Evolutionary conservation across 768 basidiomycete genomes (phyloP).

Genomic region (Postia placenta): DNA sequence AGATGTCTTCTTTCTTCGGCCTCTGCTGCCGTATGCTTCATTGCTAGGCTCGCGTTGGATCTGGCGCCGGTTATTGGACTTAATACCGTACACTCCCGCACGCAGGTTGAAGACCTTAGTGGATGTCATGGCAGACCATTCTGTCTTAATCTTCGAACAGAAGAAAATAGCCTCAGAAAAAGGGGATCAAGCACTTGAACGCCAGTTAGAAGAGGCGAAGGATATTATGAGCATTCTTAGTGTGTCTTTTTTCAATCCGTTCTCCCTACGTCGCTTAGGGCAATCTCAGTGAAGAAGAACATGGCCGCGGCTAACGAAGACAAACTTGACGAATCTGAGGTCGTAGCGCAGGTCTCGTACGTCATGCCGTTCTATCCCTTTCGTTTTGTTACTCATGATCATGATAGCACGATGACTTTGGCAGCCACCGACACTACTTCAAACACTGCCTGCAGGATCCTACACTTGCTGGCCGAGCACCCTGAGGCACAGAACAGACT

Average conservation of each 20-base stretch:
- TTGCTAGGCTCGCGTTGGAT: slow-evolving; percentile 21
- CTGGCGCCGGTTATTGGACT: slow-evolving; percentile 26
- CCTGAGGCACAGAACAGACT: slow-evolving; percentile 28
- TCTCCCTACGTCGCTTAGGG: not conserved
- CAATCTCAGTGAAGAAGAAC: slow-evolving; percentile 16
- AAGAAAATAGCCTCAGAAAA: slow-evolving; percentile 31
- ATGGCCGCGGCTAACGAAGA: slow-evolving; percentile 7
- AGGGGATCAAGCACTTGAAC: slow-evolving; percentile 29
- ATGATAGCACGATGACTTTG: slow-evolving; percentile 15
- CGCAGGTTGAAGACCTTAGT: slow-evolving; percentile 21
- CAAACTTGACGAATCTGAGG: slow-evolving; percentile 8
- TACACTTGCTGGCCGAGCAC: slow-evolving; percentile 21
- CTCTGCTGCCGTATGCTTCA: slow-evolving; percentile 39
- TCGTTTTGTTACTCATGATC: no score
- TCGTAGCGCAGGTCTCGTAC: slow-evolving; percentile 13
- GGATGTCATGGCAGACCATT: slow-evolving; percentile 30
- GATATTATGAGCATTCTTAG: slow-evolving; percentile 43
- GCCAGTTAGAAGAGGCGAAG: slow-evolving; percentile 31
- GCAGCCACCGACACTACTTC: slow-evolving; percentile 23
- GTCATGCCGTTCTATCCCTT: not conserved
- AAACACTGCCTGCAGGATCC: slow-evolving; percentile 11
- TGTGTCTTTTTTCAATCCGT: slow-evolving; percentile 18
- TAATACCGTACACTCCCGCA: slow-evolving; percentile 25
- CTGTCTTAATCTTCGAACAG: slow-evolving; percentile 30
- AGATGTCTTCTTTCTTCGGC: slow-evolving; percentile 35